Conservation (phyloP, 169 alveolate genomes). For the Eimeria falciformis region DNA sequence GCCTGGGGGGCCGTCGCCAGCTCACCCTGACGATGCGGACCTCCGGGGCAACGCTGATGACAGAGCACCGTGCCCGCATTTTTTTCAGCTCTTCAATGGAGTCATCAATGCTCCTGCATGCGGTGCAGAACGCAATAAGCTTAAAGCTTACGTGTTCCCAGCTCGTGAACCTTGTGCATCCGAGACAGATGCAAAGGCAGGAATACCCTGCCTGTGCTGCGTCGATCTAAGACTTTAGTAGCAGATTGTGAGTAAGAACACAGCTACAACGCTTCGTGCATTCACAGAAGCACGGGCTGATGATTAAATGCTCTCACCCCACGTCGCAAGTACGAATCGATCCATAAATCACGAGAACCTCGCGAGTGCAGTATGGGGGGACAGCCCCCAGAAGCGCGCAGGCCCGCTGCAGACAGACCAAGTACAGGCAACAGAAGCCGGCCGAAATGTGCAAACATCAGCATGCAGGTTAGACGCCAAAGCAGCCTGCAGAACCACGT, state of each 20-base stretch:
- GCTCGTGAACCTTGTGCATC: background rate
- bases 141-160: no score
- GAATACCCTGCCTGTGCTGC: background rate
- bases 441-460: background rate
- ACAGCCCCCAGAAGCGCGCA: constrained; percentile 31
- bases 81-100: constrained; percentile 33
- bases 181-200: background rate
- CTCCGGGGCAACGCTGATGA: constrained; percentile 71
- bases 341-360: constrained; percentile 44
- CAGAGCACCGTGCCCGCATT: constrained; percentile 29
- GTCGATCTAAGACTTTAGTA: background rate
- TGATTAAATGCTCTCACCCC: constrained; percentile 5
- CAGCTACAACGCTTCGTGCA: background rate
- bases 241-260: background rate
- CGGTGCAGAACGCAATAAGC: no score
- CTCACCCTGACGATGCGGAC: constrained; percentile 66
- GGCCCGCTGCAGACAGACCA: constrained; percentile 35
- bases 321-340: constrained; percentile 51
- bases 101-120: constrained; percentile 72
- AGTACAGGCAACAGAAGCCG: background rate
- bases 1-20: no score
- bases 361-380: constrained; percentile 65
- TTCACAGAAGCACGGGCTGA: background rate
- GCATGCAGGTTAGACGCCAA: no score
- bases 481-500: no score